Evolutionary conservation across 2,329 filamentous ascomycete genomes (phyloP), one percentile per base, ranked within the genome.

Genomic region (Fusarium nodosum): DNA sequence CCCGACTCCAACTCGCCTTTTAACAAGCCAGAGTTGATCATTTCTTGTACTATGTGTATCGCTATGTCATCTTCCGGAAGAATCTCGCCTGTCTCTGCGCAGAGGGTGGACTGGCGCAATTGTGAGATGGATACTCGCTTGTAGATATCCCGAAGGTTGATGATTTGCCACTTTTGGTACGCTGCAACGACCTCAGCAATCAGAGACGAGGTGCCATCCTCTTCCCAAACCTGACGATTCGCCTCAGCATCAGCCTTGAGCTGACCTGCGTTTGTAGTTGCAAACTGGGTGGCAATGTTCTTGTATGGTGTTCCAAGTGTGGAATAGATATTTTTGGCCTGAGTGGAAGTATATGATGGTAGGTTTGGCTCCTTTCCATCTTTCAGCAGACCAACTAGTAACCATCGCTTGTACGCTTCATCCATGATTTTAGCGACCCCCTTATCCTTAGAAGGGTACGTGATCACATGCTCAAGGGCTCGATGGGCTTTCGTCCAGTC

Each of bases 361-460:
- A 88, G 76, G 1, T 79, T 71, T 3, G 82, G 81, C 7, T 83
- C 82, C 73, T 84, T 87, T 69, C 94, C 94, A 55, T 89, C 82
- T 9, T 87, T 84, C 20, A 99, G 82, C 56, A 97, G 84, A 55
- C 89, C 88, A 12, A 94, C 86, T 18, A 99, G 82, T 11, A 97
- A 77, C 92, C 93, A 97, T 79, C 95, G 97, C 81, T 95, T 97
- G 83, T 97, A 95, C 8, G 93, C 93, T 70, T 97, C 93, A 6
- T 92, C 84, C 91, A 96, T 96, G 52, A 97, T 85, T 77, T 89
- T 90, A 78, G 91, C 95, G 15, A 88, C 84, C 36, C 88, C 85
- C 33, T 84, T 82, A 22, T 89, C 90, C 53, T 82, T 84, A 1
- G 85, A 83, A 1, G 94, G 93, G 60, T 90, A 89, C 5, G 90